phyloP scores from a whole-genome alignment of 495 filamentous ascomycete genomes.

The Xylaria venustula region DNA sequence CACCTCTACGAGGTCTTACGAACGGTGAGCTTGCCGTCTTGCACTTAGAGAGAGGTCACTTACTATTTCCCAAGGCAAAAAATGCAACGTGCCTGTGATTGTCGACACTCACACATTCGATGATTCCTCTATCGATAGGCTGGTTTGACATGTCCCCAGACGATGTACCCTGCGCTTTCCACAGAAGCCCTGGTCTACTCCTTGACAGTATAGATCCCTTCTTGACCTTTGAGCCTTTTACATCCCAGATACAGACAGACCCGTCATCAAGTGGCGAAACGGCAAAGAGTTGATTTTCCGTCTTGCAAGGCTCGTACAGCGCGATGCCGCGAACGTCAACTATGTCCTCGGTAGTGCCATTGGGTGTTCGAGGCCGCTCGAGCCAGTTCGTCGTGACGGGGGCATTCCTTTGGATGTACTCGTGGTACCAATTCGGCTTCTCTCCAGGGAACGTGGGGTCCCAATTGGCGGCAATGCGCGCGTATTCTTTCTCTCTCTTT shows the following conservation, averaged over 20 bases:
- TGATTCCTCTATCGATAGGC: slow-evolving; percentile 63
- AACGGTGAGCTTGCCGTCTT: slow-evolving; percentile 23
- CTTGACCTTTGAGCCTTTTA: slow-evolving; percentile 57
- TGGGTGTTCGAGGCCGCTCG: slow-evolving; percentile 51
- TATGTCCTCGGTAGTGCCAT: slow-evolving; percentile 29
- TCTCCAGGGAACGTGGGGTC: slow-evolving; percentile 72
- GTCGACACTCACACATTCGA: slow-evolving; percentile 83
- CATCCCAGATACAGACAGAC: slow-evolving; percentile 81
- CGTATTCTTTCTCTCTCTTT: slow-evolving; percentile 43
- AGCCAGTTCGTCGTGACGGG: slow-evolving; percentile 75
- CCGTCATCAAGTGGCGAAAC: slow-evolving; percentile 84
- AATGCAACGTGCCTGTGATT: slow-evolving; percentile 67
- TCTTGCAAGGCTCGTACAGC: slow-evolving; percentile 50
- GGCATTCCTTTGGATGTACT: slow-evolving; percentile 81
- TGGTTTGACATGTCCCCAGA: slow-evolving; percentile 32
- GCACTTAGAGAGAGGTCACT: slow-evolving; percentile 21
- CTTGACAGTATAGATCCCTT: slow-evolving; percentile 65
- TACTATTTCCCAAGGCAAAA: slow-evolving; percentile 71
- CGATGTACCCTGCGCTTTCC: not conserved
- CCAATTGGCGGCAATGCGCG: slow-evolving; percentile 68
- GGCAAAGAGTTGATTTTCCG: slow-evolving; percentile 54
- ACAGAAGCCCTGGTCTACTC: slow-evolving; percentile 59
- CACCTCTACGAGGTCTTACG: slow-evolving; percentile 68
- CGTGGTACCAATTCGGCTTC: slow-evolving; percentile 76
- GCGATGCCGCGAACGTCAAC: slow-evolving; percentile 66